Percentiles rank a stretch among this genome's conserved stretches.
Conservation (phyloP, 257 asterid species). For the Solanum commersonii region DNA sequence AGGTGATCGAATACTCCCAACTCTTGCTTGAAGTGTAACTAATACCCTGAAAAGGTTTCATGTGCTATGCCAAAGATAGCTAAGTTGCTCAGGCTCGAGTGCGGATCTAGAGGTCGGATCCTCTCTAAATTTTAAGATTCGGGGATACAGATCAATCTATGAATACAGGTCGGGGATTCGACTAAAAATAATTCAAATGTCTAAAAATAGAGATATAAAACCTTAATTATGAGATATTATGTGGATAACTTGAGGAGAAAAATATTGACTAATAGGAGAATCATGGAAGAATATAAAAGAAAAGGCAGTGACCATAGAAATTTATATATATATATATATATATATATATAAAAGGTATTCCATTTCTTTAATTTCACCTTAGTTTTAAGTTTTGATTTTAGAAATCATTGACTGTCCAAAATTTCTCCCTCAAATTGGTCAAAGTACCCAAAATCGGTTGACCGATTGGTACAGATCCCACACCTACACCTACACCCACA, state of each 20-base stretch:
- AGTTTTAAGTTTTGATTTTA: background rate
- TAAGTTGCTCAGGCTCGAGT: background rate
- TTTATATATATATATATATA: too few relatives aligned
- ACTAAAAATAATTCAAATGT: too few relatives aligned
- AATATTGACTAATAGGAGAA: background rate
- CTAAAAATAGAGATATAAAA: background rate
- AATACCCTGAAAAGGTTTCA: background rate
- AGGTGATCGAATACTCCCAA: background rate
- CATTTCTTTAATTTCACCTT: background rate
- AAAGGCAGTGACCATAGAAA: background rate
- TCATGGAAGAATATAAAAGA: background rate
- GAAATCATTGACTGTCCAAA: background rate
- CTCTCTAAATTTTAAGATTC: too few relatives aligned
- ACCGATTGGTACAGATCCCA: background rate
- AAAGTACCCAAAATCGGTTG: background rate
- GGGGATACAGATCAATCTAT: background rate
- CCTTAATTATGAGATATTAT: background rate
- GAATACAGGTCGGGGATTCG: background rate
- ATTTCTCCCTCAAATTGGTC: background rate
- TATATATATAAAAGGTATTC: too few relatives aligned
- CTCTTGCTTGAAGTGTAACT: background rate
- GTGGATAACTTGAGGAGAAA: background rate
- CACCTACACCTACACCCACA: background rate
- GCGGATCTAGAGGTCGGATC: background rate
- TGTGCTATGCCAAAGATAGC: background rate